Evolutionary conservation across 768 basidiomycete genomes (phyloP).

Genomic region (Austroboletus eburneus): DNA sequence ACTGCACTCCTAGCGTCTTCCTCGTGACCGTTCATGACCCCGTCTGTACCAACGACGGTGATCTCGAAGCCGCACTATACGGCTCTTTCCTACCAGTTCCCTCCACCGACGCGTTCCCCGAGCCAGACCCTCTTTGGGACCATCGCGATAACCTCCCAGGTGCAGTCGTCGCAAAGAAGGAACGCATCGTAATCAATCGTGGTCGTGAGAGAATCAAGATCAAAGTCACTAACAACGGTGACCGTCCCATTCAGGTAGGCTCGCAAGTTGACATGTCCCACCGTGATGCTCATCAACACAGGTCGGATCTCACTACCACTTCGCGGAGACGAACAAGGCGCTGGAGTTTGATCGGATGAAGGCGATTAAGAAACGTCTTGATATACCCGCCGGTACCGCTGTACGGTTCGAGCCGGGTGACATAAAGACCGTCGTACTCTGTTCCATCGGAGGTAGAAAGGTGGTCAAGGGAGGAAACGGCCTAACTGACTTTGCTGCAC

Average conservation of each 20-base stretch:
- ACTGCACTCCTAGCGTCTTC: conserved; percentile 63
- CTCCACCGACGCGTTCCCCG: conserved; percentile 57
- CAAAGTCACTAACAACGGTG: conserved; percentile 84
- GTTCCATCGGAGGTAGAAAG: conserved; percentile 68
- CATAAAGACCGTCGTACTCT: conserved; percentile 75
- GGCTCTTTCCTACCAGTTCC: conserved; percentile 92
- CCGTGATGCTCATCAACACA: conserved; percentile 26
- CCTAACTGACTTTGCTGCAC: conserved; percentile 39
- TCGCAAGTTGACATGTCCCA: background rate
- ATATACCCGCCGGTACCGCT: conserved; percentile 93
- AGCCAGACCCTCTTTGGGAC: conserved; percentile 45
- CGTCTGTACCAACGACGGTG: conserved; percentile 76
- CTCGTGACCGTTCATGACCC: conserved; percentile 98
- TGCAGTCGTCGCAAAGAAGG: conserved; percentile 63
- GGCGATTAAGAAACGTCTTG: conserved; percentile 81
- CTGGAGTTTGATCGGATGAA: conserved; percentile 79
- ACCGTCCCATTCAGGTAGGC: conserved; percentile 85
- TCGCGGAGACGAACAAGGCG: conserved; percentile 81
- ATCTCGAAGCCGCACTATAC: conserved; percentile 83
- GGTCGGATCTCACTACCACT: conserved; percentile 95
- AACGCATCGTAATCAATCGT: conserved; percentile 70
- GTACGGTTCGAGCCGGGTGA: conserved; percentile 97
- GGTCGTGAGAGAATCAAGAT: conserved; percentile 66
- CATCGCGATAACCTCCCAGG: conserved; percentile 62
- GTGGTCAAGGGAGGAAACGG: conserved; percentile 77